phyloP scores from a whole-genome alignment of 805 yeast genomes.

The Candida yuanshanica region DNA sequence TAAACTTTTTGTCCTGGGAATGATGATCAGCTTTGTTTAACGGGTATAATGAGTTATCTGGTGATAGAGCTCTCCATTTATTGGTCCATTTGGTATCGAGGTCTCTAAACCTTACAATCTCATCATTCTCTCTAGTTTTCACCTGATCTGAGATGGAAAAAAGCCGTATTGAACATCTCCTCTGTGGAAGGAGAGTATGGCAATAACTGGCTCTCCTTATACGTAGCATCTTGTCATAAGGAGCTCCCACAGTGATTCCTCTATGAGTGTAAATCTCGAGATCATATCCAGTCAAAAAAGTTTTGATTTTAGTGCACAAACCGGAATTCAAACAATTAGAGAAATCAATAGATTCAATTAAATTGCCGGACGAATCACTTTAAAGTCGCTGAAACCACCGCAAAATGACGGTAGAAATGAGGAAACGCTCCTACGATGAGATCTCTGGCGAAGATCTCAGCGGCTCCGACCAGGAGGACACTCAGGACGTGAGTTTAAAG shows the following conservation, averaged over 20 bases:
- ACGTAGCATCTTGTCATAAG: no score
- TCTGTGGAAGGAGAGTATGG: no score
- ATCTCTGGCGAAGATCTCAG: not conserved
- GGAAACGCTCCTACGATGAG: not conserved
- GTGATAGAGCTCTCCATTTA: slow-evolving; percentile 38
- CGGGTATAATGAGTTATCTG: slow-evolving; percentile 33
- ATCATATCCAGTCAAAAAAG: no score
- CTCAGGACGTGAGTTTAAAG: not conserved
- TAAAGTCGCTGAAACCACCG: not conserved
- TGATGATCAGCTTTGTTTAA: slow-evolving; percentile 17
- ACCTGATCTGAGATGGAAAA: not conserved
- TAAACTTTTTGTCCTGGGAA: slow-evolving; percentile 41
- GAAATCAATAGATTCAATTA: no score
- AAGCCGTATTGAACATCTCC: no score
- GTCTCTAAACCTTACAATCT: slow-evolving; percentile 1
- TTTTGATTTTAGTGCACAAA: no score
- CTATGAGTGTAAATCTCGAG: no score
- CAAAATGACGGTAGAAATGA: not conserved
- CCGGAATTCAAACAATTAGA: no score
- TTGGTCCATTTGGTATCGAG: slow-evolving; percentile 47
- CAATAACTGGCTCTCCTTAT: no score
- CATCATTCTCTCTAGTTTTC: not conserved
- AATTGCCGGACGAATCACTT: no score
- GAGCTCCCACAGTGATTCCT: no score
- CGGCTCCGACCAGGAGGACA: not conserved